Conservation (phyloP, 345 rosid species). For the Hirschfeldia incana region DNA sequence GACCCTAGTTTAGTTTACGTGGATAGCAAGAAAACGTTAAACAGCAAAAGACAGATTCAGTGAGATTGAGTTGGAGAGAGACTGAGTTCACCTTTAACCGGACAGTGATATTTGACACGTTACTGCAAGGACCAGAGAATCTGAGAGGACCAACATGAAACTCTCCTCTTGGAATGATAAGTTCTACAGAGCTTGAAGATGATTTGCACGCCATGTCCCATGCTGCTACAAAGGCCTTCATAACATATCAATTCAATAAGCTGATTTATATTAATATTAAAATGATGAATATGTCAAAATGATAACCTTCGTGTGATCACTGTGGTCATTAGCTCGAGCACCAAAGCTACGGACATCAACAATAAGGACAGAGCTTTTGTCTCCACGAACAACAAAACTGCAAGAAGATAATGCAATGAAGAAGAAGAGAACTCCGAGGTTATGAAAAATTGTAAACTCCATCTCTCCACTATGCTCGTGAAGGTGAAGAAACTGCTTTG, state of each 20-base stretch:
- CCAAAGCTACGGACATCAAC: constrained; percentile 42
- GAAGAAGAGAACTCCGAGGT: constrained; percentile 21
- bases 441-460: not conserved
- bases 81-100: not conserved
- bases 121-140: constrained; percentile 59
- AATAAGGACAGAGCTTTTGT: constrained; percentile 26
- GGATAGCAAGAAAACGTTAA: constrained; percentile 23
- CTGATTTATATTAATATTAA: not conserved
- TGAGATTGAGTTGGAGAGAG: not conserved
- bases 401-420: constrained; percentile 5
- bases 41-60: not conserved
- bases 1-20: constrained; percentile 45
- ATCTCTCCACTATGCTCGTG: constrained; percentile 20
- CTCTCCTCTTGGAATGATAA: constrained; percentile 50
- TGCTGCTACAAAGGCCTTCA: constrained; percentile 54
- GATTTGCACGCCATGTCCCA: constrained; percentile 57
- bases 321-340: constrained; percentile 40
- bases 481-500: constrained; percentile 29
- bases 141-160: constrained; percentile 28
- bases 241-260: constrained; percentile 18
- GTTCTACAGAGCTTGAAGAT: constrained; percentile 35
- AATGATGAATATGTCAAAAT: not conserved
- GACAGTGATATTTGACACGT: constrained; percentile 32
- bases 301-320: constrained; percentile 34
- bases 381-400: constrained; percentile 20